Evolutionary conservation across 805 yeast genomes (phyloP), one percentile per base, ranked within the genome.

Genomic region (Kazachstania kunashirensis): DNA sequence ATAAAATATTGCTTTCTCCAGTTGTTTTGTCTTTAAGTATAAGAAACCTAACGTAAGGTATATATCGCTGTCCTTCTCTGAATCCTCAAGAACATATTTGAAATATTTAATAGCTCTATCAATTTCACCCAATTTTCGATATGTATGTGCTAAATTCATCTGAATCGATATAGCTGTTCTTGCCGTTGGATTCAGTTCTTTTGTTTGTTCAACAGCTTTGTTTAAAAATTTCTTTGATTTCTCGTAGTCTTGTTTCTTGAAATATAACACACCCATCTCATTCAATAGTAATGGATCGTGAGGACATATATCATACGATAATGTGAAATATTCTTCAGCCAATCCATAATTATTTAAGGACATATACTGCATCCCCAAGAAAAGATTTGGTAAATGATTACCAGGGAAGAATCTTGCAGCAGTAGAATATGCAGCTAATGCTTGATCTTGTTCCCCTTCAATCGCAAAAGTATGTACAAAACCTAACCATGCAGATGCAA

Each of bases 361-460:
- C 48, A 86, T 63, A 57, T 92, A 89, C 63, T 92, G 97, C 96
- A 92, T 92, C 1, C 98, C 99, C 27, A 92, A 66, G 50, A 84
- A 89, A 41, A 92, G 62, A 50, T 82, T 77, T 2, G 98, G 97
- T 32, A 88, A 62, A 56, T 92, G 96, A 3, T 88, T 79, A 1
- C 95, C 94, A 0, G 88, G 86, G 51, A 92, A 92, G 29, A 88
- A 68, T 43, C 96, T 66, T 1, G 95, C 85, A 0, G 96, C 96
- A 10, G 95, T 88, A 2, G 97, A 88, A 59, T 88, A 92, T 0
- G 97, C 97, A 39, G 96, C 81, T 16, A 92, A 81, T 1, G 97
- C 97, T 59, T 92, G 97, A 57, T 92, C 99, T 57, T 92, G 96
- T 59, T 92, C 99, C n/a, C 96, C 94, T 57, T 92, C 98, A 3